Evolutionary conservation across 257 asterid species (phyloP), one percentile per base, ranked within the genome.

Genomic region (Striga asiatica): DNA sequence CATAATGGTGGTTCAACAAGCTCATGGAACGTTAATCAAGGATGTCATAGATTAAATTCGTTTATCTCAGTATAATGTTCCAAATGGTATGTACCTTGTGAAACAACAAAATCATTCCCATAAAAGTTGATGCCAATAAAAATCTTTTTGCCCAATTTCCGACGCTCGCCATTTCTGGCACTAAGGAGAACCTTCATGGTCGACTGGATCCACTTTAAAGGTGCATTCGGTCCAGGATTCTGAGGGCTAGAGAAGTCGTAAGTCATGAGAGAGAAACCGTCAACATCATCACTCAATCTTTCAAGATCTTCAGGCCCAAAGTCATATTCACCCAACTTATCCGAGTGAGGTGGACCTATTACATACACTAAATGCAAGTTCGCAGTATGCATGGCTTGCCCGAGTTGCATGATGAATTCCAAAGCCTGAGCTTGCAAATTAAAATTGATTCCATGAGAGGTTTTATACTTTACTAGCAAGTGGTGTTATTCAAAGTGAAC

Each of bases 191-290:
- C 66, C 68, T 52, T 69, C 73, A 91, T 58, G 71, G 67, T 71
- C 20, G 85, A 82, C 23, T 35, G 89, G 51, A 91, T 78, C 98
- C 96, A 91, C 74, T 77, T 76, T 37, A 87, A 66, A 65, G 96
- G 98, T 56, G 96, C 98, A 77, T 80, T 91, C 50, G 98, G 98
- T 58, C 98, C 98, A 5, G 96, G 98, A 74, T 79, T 91, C 27
- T 84, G 88, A 34, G 98, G 96, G 75, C 73, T 78, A 45, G 98
- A 91, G 86, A 82, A 84, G 70, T 91, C 98, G 16, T 87, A 91
- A 16, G 98, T 87, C 98, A 91, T 87, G 41, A 91, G 88, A 54
- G 98, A 87, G 81, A 82, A 91, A 52, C 95, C 94, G 68, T 91
- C 96, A 35, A 91, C 93, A 37, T 70, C 66, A 28, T 71, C 71